Conservation (phyloP, 352 stramenopile genomes). For the Pythium utonaiense region DNA sequence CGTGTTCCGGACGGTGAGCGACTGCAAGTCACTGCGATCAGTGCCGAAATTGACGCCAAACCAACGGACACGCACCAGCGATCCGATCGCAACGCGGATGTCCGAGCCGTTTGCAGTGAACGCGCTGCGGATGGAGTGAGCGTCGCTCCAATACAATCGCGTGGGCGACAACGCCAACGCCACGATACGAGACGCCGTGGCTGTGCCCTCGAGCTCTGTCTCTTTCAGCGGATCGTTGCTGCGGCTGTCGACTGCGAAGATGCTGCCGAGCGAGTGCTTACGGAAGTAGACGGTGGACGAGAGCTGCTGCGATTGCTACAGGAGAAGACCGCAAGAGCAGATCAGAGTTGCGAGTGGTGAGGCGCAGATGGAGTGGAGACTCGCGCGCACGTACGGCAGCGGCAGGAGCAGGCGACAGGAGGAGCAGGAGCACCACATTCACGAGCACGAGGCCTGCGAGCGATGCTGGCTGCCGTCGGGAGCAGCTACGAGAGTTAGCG, state of each 20-base stretch:
- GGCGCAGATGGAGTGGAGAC: not conserved
- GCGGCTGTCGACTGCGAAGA: slow-evolving; percentile 48
- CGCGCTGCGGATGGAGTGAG: slow-evolving; percentile 32
- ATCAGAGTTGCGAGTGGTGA: not conserved
- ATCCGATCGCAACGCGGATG: slow-evolving; percentile 25
- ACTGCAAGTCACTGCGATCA: slow-evolving; percentile 24
- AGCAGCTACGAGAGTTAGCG: not conserved
- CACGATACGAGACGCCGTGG: slow-evolving; percentile 12
- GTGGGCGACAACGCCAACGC: slow-evolving; percentile 9
- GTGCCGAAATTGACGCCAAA: slow-evolving; percentile 52
- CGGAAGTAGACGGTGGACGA: slow-evolving; percentile 66
- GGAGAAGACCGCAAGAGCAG: not conserved
- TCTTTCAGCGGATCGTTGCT: slow-evolving; percentile 16
- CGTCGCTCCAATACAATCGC: slow-evolving; percentile 62
- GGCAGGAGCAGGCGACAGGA: not conserved
- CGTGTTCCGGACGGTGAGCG: slow-evolving; percentile 37
- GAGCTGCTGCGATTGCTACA: not conserved
- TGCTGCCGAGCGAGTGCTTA: slow-evolving; percentile 42
- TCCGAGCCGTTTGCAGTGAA: slow-evolving; percentile 13
- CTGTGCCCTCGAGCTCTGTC: slow-evolving; percentile 22
- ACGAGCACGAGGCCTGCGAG: not conserved
- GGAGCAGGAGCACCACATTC: not conserved
- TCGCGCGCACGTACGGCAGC: not conserved
- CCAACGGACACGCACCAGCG: slow-evolving; percentile 46
- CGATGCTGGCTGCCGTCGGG: not conserved